Evolutionary conservation across 345 rosid species (phyloP).

Genomic region (Sapria himalayana): DNA sequence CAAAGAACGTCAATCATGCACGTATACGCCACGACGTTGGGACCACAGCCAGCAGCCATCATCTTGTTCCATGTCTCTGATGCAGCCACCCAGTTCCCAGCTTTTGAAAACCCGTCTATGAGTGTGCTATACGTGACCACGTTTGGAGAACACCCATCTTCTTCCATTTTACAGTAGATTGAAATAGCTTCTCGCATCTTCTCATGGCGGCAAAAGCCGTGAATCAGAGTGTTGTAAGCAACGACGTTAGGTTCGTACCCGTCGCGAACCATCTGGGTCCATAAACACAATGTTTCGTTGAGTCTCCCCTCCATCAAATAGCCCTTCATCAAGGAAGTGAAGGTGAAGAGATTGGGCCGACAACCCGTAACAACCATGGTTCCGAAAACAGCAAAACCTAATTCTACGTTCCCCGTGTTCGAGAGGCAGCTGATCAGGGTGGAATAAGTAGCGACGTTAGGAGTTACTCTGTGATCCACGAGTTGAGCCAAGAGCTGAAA

Average conservation of each 20-base stretch:
- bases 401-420: slow-evolving; percentile 24
- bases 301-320: slow-evolving; percentile 29
- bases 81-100: slow-evolving; percentile 34
- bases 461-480: slow-evolving; percentile 27
- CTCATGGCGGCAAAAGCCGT: slow-evolving; percentile 41
- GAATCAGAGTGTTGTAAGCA: slow-evolving; percentile 41
- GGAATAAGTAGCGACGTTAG: slow-evolving; percentile 57
- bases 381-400: slow-evolving; percentile 37
- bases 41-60: slow-evolving; percentile 40
- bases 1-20: slow-evolving; percentile 72
- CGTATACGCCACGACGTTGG: slow-evolving; percentile 64
- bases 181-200: slow-evolving; percentile 32
- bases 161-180: slow-evolving; percentile 38
- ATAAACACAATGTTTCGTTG: slow-evolving; percentile 33
- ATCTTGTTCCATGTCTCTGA: slow-evolving; percentile 70
- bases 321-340: slow-evolving; percentile 59
- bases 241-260: slow-evolving; percentile 35
- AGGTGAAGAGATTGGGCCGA: slow-evolving; percentile 40
- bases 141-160: slow-evolving; percentile 25
- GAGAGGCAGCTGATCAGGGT: slow-evolving; percentile 41
- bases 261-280: slow-evolving; percentile 35
- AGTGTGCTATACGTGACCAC: slow-evolving; percentile 45
- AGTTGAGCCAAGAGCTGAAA: slow-evolving; percentile 30
- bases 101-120: slow-evolving; percentile 54
- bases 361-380: slow-evolving; percentile 59